Evolutionary conservation across 352 stramenopile species (phyloP), one percentile per base, ranked within the genome.

Genomic region (Pythium monospermum): DNA sequence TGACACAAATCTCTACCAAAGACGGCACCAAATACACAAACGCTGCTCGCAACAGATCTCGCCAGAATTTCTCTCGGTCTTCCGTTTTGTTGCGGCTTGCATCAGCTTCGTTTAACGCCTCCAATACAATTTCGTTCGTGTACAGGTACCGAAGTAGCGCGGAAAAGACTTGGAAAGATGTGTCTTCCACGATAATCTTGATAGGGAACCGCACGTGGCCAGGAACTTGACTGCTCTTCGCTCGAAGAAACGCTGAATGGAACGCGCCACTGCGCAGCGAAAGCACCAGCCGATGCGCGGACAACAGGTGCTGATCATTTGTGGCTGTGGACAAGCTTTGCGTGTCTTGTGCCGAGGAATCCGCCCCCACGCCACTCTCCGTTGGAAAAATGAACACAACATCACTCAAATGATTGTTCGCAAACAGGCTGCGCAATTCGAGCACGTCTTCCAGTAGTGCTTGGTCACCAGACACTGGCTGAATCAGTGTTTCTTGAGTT

Each of bases 161-260:
- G 19, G 77, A 73, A 60, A 93, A 91, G 4, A 87, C 73, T 11
- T 51, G 61, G 36, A 83, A 89, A 12, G 83, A 54, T n/a, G 83
- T 93, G 58, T 93, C 80, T 44, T 90, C 72, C 16, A 93, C 67
- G 61, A 88, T 53, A 39, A 93, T 88, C 52, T 88, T 88, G 26
- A 94, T 64, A 12, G 80, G 83, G 27, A 94, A 90, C 6, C 79
- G 74, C 37, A 91, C 69, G 52, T 87, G 73, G 11, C 69, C 69
- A 6, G 75, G 65, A 32, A 87, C 59, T 42, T 86, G 72, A 22
- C 78, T 87, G 56, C 72, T 86, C 49, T 87, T 85, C 11, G 76
- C 66, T n/a, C 69, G 66, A 22, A 71, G 22, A n/a, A 93, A 54
- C n/a, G 76, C 78, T 0, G 69, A 49, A 2, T 81, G 59, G 54